Base-by-base conservation (phyloP, 495 filamentous ascomycete species). In the Podospora bellae-mahoneyi region DNA sequence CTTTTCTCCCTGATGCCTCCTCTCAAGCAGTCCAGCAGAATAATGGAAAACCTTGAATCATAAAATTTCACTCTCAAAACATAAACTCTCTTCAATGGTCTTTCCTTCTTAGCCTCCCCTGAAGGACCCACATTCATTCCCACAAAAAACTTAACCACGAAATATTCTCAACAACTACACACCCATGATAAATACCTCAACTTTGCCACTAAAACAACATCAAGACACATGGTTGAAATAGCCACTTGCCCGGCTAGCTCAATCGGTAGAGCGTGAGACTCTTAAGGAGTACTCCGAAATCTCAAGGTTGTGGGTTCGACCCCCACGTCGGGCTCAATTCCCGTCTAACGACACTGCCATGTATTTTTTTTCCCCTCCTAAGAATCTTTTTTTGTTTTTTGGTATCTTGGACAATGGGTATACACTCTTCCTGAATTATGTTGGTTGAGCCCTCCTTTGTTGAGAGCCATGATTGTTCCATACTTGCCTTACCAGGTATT, bases 241-340 rank as follows among this genome's bases (percentile, higher is more conserved):
- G 39, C 65, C 32, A 19, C 61, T 66, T 66, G 75, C 75, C 75
- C 73, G 77, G 87, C 86, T 90, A 90, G 87, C 87, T 90, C 88
- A 90, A 89, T 90, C 87, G 87, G 87, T 88, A 89, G 87, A 90
- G 88, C 88, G 88, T 89, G 85, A 89, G 88, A 90, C 88, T 90
- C 87, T 90, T 90, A 90, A 68, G 56, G 66, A 60, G 53, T 65
- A 60, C 34, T 64, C 66, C 61, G 55, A 48, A 20, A 67, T 67
- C 66, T 67, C 66, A 67, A 67, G 66, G 66, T 67, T 62, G 66
- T 63, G 66, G 66, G 66, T 64, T 68, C 66, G 66, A 68, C 66
- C 66, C 66, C 66, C 66, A 64, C 66, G 66, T 68, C 66, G 66
- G 54, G 60, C 68, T 70, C 68, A 70, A 70, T 70, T 70, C 68